These are phyloP conservation scores for Eucalyptus globulus DNA, from an alignment of 345 rosid genomes.

Conservation along the genomic window DNA sequence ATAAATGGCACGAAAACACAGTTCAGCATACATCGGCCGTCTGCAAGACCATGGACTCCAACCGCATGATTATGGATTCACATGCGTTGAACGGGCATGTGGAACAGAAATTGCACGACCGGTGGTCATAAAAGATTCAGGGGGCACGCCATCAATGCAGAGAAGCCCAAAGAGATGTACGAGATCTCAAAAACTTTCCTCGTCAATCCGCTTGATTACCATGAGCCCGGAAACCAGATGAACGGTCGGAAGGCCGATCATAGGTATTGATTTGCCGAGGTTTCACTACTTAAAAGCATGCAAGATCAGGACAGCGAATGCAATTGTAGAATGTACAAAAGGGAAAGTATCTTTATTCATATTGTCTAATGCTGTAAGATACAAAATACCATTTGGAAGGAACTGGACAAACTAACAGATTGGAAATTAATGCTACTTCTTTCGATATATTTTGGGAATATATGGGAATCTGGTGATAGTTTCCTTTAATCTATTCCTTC, in stretches of 20 bases:
- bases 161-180: neutral
- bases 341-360: neutral
- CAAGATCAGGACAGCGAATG: neutral
- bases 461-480: neutral
- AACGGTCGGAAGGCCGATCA: conserved; percentile 15
- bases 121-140: neutral
- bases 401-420: neutral
- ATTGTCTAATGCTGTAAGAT: neutral
- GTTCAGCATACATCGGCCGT: too few species aligned
- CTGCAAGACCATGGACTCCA: too few species aligned
- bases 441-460: neutral
- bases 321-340: neutral
- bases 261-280: neutral
- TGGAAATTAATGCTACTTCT: neutral
- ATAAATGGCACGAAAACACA: too few species aligned
- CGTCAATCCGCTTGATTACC: neutral
- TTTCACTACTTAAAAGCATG: neutral
- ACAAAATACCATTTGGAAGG: neutral
- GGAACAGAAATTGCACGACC: neutral
- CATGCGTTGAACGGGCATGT: neutral
- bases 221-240: neutral
- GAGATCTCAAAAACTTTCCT: neutral
- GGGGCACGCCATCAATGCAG: neutral
- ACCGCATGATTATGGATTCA: too few species aligned
- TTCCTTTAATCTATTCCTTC: neutral